Conservation (phyloP, 495 filamentous ascomycete species). For the Poronia punctata region DNA sequence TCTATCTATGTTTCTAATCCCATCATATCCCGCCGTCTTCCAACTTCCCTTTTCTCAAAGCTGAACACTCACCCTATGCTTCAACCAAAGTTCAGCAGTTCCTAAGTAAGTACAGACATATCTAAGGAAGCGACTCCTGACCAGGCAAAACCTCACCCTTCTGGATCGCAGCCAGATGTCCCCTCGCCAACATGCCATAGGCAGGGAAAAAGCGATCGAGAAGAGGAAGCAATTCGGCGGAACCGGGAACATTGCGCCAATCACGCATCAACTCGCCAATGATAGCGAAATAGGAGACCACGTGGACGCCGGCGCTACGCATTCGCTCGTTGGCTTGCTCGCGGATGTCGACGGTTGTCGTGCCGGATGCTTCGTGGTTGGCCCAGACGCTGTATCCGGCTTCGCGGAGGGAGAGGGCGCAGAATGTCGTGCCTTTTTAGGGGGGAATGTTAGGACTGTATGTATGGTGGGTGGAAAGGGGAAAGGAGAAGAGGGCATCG, state of each 20-base stretch:
- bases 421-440: slow-evolving; percentile 53
- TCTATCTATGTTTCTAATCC: too few species aligned
- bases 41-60: too few species aligned
- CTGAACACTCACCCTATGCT: too few species aligned
- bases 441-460: not conserved
- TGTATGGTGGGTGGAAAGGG: not conserved
- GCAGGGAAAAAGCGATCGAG: slow-evolving; percentile 51
- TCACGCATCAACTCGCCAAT: slow-evolving; percentile 70
- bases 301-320: slow-evolving; percentile 58
- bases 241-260: slow-evolving; percentile 64
- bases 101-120: too few species aligned
- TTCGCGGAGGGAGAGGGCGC: slow-evolving; percentile 61
- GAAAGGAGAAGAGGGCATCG: not conserved
- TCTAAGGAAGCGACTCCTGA: slow-evolving; percentile 28
- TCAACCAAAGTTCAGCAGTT: too few species aligned
- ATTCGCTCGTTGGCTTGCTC: slow-evolving; percentile 60
- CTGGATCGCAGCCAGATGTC: slow-evolving; percentile 34
- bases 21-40: too few species aligned
- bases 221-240: slow-evolving; percentile 54
- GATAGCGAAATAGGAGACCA: slow-evolving; percentile 60
- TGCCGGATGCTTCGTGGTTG: slow-evolving; percentile 64
- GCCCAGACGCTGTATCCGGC: slow-evolving; percentile 74
- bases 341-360: slow-evolving; percentile 21
- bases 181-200: slow-evolving; percentile 40
- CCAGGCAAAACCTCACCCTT: slow-evolving; percentile 41